phyloP scores from a whole-genome alignment of 2,329 filamentous ascomycete genomes.

The Fusarium sp. region DNA sequence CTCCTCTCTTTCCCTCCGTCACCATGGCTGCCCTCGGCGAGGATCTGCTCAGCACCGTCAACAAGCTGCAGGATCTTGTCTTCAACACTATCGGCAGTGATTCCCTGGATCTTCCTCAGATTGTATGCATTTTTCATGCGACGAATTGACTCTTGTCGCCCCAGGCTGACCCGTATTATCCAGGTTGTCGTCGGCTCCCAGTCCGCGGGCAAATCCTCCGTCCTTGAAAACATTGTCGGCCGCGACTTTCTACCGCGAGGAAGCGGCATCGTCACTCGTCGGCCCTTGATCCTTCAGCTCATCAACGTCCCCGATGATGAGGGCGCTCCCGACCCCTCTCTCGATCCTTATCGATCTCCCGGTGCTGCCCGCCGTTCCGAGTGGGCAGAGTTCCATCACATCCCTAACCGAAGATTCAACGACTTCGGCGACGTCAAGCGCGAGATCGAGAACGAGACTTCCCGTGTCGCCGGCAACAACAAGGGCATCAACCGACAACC shows the following conservation, averaged over 20 bases:
- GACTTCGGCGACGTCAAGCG: constrained; percentile 94
- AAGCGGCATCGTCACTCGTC: constrained; percentile 94
- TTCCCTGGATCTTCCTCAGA: constrained; percentile 96
- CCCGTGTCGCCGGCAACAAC: constrained; percentile 91
- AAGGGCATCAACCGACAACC: constrained; percentile 98
- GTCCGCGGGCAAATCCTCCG: constrained; percentile 97
- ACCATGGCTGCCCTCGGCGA: constrained; percentile 94
- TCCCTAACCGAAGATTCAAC: constrained; percentile 87
- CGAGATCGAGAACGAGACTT: constrained; percentile 97
- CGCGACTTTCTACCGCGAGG: constrained; percentile 96
- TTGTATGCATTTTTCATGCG: constrained; percentile 71
- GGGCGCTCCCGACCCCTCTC: constrained; percentile 71
- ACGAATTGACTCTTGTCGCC: constrained; percentile 20
- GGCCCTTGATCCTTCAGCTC: constrained; percentile 95
- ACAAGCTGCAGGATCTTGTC: constrained; percentile 97
- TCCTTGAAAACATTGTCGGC: constrained; percentile 98
- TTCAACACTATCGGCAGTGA: constrained; percentile 99
- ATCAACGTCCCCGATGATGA: constrained; percentile 93
- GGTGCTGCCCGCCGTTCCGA: constrained; percentile 74
- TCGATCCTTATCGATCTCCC: constrained; percentile 81
- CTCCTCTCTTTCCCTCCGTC: constrained; percentile 34
- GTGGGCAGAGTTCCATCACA: constrained; percentile 98
- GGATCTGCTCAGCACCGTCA: constrained; percentile 93
- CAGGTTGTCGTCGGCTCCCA: constrained; percentile 99
- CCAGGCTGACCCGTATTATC: constrained; percentile 32